Percentiles rank a stretch among this genome's conserved stretches.
Evolutionary conservation across 2,329 filamentous ascomycete species (phyloP).

Genomic region (Colletotrichum echinochloae): DNA sequence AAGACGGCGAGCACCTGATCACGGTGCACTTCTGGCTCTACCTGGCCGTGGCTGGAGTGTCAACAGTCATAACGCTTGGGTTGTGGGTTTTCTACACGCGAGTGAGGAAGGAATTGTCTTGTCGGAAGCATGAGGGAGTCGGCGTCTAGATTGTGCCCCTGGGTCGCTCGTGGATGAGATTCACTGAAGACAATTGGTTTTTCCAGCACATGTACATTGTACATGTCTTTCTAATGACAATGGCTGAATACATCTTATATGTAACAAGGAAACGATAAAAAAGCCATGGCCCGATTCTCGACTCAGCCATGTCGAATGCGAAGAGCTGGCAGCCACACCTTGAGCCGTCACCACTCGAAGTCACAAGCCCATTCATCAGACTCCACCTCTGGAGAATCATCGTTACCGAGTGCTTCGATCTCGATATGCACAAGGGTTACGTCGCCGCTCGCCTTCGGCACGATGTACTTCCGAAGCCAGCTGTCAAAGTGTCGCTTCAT

Average conservation of each 20-base stretch:
- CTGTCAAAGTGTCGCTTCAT: neutral
- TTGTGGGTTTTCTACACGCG: neutral
- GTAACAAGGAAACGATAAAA: too few species aligned
- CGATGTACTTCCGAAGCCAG: neutral
- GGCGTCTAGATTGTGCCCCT: neutral
- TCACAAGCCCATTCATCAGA: neutral
- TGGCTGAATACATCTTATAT: too few species aligned
- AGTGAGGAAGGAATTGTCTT: neutral
- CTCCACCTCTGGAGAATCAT: neutral
- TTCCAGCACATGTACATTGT: too few species aligned
- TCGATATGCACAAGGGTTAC: neutral
- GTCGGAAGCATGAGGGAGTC: neutral
- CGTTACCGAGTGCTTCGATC: neutral
- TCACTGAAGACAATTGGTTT: too few species aligned
- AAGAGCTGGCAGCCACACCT: too few species aligned
- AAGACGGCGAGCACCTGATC: neutral
- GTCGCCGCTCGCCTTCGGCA: neutral
- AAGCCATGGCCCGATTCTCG: too few species aligned
- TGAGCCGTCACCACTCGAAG: too few species aligned
- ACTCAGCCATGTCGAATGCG: too few species aligned
- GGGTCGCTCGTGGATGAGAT: too few species aligned
- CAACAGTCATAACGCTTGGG: neutral
- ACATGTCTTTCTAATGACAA: too few species aligned
- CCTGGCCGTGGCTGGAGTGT: neutral
- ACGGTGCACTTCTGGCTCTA: neutral